Evolutionary conservation across 169 alveolate genomes (phyloP), one percentile per base, ranked within the genome.

Genomic region (Plasmodium vinckei): DNA sequence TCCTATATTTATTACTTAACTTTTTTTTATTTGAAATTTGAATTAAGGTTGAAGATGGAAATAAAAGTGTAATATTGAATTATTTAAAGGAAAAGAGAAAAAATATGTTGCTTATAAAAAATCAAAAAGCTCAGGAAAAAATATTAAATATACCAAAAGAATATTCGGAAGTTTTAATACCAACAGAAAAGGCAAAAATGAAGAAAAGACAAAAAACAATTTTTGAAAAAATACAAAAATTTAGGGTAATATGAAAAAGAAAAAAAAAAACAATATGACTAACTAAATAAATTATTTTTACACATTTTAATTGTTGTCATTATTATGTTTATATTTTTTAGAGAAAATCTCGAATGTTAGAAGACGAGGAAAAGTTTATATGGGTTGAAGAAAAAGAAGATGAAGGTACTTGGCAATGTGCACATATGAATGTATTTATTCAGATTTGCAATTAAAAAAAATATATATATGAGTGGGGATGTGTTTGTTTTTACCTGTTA

Each of bases 371-470:
- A 39, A 79, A 79, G 70, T 79, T 79, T 44, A 79, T 79, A 17
- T 79, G 89, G 89, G 71, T 79, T 15, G 89, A 79, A 54, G 89
- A 79, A 57, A 57, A 64, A 46, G 89, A 65, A 4, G 89, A 79
- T 5, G 82, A 19, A 19, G 65, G 67, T 59, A 47, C n/a, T n/a
- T 54, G 15, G 23, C 42, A 33, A 33, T 33, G 25, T 0, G 1
- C 25, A 1, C 25, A 21, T 21, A 21, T 21, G 25, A 21, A 21
- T 21, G 5, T 33, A 0, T 33, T 33, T 33, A 33, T 4, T 33
- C 42, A 33, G 7, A 33, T 0, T 33, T 33, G 6, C 5, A 33
- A 33, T 33, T 33, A 3, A 33, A 33, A 33, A 33, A 33, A 3
- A 3, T 33, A 33, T 27, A 27, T 27, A 27, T 33, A 33, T 33